phyloP scores from a whole-genome alignment of 805 yeast genomes.

The Candida manassasensis region DNA sequence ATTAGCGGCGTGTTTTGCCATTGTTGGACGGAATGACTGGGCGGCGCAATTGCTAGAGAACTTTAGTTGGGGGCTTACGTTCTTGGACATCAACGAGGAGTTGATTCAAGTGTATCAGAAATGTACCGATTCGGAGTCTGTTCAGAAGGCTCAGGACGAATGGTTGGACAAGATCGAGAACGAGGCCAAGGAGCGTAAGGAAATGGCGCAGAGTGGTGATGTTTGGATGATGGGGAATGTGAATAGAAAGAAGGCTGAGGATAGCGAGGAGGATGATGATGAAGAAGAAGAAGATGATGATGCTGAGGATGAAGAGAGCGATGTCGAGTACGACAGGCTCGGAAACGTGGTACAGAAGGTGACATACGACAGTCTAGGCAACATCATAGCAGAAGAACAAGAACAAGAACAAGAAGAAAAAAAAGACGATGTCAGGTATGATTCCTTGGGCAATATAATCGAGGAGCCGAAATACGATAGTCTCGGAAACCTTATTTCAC shows the following conservation, averaged over 20 bases:
- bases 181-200: slow-evolving; percentile 61
- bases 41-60: slow-evolving; percentile 70
- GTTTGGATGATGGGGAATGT: slow-evolving; percentile 78
- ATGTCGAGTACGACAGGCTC: slow-evolving; percentile 14
- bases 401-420: slow-evolving; percentile 9
- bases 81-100: slow-evolving; percentile 77
- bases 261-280: slow-evolving; percentile 6
- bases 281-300: slow-evolving; percentile 11
- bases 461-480: slow-evolving; percentile 4
- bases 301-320: slow-evolving; percentile 9
- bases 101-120: slow-evolving; percentile 66
- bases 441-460: slow-evolving; percentile 20
- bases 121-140: slow-evolving; percentile 78
- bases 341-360: slow-evolving; percentile 15
- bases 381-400: slow-evolving; percentile 9
- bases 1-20: slow-evolving; percentile 92
- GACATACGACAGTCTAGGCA: slow-evolving; percentile 5
- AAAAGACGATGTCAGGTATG: slow-evolving; percentile 12
- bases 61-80: slow-evolving; percentile 93
- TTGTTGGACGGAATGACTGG: slow-evolving; percentile 88
- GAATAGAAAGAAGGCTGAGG: slow-evolving; percentile 37
- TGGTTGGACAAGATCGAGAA: slow-evolving; percentile 68
- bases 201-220: slow-evolving; percentile 49
- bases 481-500: slow-evolving; percentile 4
- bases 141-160: slow-evolving; percentile 63